Evolutionary conservation across 2,329 filamentous ascomycete genomes (phyloP), one percentile per base, ranked within the genome.

Genomic region (Mariannaea elegans): DNA sequence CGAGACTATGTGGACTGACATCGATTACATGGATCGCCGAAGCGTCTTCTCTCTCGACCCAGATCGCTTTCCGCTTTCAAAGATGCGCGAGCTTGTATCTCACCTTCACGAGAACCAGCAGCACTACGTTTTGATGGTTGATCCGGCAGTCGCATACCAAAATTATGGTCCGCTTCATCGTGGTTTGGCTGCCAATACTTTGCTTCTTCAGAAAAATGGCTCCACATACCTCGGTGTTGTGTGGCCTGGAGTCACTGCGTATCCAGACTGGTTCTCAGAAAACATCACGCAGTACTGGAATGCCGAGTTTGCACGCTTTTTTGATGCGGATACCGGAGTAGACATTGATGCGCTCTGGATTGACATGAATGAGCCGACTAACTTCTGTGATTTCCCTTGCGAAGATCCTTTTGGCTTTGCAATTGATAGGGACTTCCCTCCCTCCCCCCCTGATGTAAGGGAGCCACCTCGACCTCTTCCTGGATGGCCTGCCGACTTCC

Each of bases 291-390:
- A 78, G 1, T 95, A 87, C 74, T 94, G 91, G 91, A 86, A 84
- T 47, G 80, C 82, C 2, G 85, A 94, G 68, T 89, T 94, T 65
- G 70, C 68, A 1, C 72, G 71, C 0, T 92, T 91, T 78, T 93
- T 94, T 74, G 76, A 82, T 57, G 77, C 85, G 0, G 77, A 85
- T 0, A 81, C 77, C 1, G 91, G 91, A 12, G 81, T 94, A 5
- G 85, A 94, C 64, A 89, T 94, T 47, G 91, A 94, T 63, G 91
- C 84, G 2, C 77, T 94, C 2, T 93, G 90, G 89, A 91, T 91
- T 56, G 90, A 92, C 69, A 87, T 87, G 84, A 81, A 84, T 80
- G 73, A 75, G 21, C 72, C 72, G 0, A 64, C 72, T 21, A 75
- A 75, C 65, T 76, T 76, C 48, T 76, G 69, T 66, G 66, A 70